phyloP scores from a whole-genome alignment of 352 stramenopile genomes.

The Poterioochromonas sp. region DNA sequence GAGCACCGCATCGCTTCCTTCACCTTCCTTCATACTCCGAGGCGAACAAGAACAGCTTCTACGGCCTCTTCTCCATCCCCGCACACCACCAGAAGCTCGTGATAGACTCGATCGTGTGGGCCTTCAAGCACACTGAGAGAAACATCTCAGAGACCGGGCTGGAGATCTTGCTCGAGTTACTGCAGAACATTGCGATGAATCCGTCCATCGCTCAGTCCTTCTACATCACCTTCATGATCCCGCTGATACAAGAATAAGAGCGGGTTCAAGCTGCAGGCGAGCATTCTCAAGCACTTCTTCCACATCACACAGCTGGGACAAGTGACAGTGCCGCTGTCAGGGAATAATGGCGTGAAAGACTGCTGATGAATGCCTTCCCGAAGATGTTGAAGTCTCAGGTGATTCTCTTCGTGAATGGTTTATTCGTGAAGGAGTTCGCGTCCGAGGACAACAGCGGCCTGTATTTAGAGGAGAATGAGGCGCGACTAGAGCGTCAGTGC shows the following conservation, averaged over 20 bases:
- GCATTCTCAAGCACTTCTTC: conserved; percentile 95
- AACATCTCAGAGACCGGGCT: conserved; percentile 95
- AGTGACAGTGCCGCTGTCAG: conserved; percentile 87
- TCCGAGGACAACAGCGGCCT: conserved; percentile 92
- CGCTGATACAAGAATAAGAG: conserved; percentile 84
- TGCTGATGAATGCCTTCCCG: conserved; percentile 88
- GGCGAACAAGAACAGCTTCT: conserved; percentile 24
- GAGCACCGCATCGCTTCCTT: conserved; percentile 98
- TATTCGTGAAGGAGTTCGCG: conserved; percentile 89
- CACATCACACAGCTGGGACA: conserved; percentile 89
- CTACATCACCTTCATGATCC: conserved; percentile 94
- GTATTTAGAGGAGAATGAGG: conserved; percentile 87
- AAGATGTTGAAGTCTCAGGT: conserved; percentile 87
- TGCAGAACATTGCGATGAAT: conserved; percentile 89
- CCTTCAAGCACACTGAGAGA: conserved; percentile 98
- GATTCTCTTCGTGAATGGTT: conserved; percentile 79
- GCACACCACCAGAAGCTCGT: conserved; percentile 94
- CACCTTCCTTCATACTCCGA: conserved; percentile 46
- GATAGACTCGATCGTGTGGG: conserved; percentile 97
- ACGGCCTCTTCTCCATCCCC: conserved; percentile 20
- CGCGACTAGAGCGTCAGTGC: conserved; percentile 68
- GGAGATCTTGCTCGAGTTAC: conserved; percentile 86
- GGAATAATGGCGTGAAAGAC: conserved; percentile 8
- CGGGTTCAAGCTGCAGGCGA: conserved; percentile 95
- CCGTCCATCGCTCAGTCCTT: conserved; percentile 88